Base-by-base conservation (phyloP, 2,329 filamentous ascomycete species). In the Scytalidium lignicola region DNA sequence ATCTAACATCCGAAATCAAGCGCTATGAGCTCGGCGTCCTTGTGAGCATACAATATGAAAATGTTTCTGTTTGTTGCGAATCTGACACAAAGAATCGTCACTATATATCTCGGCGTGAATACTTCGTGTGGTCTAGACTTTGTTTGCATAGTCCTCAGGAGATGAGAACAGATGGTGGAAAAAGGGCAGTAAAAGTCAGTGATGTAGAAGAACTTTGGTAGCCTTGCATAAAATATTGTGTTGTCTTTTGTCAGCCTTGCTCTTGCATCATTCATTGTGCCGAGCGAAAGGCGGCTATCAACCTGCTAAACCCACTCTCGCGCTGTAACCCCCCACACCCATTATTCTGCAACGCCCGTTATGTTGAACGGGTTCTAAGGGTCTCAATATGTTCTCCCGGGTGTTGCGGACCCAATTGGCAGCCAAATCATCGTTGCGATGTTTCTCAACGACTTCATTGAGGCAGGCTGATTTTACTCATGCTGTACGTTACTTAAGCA, bases 401-500 rank as follows among this genome's bases (percentile, higher is more conserved):
- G 18, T 40, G 21, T 19, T 55, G 41, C 45, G 47, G 15, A 41
- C 46, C 21, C 58, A 53, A 51, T 51, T 57, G 45, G 22, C 21
- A 4, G 18, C 21, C 17, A 52, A 51, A 47, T 19, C 22, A 5
- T 13, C 44, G 4, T 47, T 48, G 43, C 51, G 61, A 37, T 46
- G 46, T n/a, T 63, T 65, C 29, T 48, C 60, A 41, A 58, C 58
- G 1, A 58, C 55, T 1, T 49, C 56, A 26, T 42, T 41, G 37
- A 53, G 55, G 41, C 43, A 56, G 23, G 58, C 58, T 42, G 63
- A 65, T 52, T 65, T 64, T 32, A 65, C 63, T 39, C 63, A 65
- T 61, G 60, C 62, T 48, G 63, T 64, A 56, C 46, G 53, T 50
- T 39, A 8, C 18, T 42, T 20, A 17, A 15, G 21, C 9, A 21